phyloP scores from a whole-genome alignment of 192 early-diverging fungal genomes.

The Rhizoclosmatium globosum region DNA sequence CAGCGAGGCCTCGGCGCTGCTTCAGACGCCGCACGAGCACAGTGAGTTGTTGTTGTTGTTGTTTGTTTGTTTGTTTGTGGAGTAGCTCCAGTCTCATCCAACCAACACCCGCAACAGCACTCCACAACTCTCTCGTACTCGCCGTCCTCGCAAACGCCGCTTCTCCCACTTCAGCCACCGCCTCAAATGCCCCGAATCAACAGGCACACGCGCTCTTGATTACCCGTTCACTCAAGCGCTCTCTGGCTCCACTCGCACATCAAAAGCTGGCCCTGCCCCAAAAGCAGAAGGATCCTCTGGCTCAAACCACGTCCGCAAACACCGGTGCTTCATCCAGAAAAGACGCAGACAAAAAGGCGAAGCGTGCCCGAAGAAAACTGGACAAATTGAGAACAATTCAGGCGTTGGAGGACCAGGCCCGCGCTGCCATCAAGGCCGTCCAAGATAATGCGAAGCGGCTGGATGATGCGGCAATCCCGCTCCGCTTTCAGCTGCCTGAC shows the following conservation, averaged over 20 bases:
- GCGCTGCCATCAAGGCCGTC: not conserved
- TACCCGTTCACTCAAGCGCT: not conserved
- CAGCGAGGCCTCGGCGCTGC: constrained; percentile 8
- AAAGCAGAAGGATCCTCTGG: not conserved
- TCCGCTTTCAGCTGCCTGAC: not conserved
- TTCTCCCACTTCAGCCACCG: not conserved
- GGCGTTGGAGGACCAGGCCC: constrained; percentile 7
- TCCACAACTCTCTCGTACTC: constrained; percentile 51
- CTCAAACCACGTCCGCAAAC: not conserved
- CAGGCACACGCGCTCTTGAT: not conserved
- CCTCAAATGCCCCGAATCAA: too few species aligned
- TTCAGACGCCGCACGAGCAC: constrained; percentile 29
- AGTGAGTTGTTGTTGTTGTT: constrained; percentile 13
- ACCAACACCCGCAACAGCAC: constrained; percentile 16
- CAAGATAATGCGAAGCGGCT: not conserved
- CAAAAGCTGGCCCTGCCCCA: not conserved
- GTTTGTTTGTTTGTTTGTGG: not conserved
- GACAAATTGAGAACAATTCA: not conserved
- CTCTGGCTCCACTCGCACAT: not conserved
- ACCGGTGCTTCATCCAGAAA: not conserved
- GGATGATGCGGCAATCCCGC: not conserved
- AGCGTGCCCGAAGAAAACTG: not conserved
- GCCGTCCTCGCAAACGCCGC: constrained; percentile 45
- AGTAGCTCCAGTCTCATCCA: not conserved
- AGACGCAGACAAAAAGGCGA: not conserved